Evolutionary conservation across 371 early-diverging fungal genomes (phyloP).

Genomic region (Smittium culicis): DNA sequence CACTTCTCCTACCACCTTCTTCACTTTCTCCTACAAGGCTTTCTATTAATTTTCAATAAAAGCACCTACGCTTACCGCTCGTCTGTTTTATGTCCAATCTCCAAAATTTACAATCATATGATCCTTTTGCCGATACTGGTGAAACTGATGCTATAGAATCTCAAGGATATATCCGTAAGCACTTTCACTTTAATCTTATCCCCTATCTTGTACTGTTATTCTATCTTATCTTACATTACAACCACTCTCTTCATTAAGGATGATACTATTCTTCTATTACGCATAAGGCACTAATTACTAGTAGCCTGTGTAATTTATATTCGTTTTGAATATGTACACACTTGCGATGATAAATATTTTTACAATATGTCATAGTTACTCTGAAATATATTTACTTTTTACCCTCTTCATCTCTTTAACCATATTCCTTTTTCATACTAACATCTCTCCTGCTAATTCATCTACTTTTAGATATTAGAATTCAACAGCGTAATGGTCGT

Average conservation of each 20-base stretch:
- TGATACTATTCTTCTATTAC: neutral
- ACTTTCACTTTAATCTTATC: neutral
- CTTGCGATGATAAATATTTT: neutral
- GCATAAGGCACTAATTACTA: neutral
- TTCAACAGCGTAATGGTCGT: slow-evolving; percentile 93
- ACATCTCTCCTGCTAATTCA: neutral
- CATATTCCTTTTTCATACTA: neutral
- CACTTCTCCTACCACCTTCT: too few species aligned
- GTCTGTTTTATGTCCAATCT: slow-evolving; percentile 12
- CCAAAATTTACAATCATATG: slow-evolving; percentile 12
- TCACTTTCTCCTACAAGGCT: too few species aligned
- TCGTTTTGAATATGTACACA: neutral
- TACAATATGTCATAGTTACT: slow-evolving; percentile 11
- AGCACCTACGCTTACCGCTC: too few species aligned
- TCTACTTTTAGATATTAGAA: slow-evolving; percentile 71
- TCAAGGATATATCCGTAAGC: slow-evolving; percentile 15
- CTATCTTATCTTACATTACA: too few species aligned
- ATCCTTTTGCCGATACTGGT: slow-evolving; percentile 15
- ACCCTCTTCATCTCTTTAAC: neutral
- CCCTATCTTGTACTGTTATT: neutral
- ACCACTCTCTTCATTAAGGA: neutral
- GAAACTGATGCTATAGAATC: slow-evolving; percentile 8
- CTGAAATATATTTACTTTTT: slow-evolving; percentile 6
- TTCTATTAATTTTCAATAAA: too few species aligned
- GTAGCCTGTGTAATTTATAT: neutral